Base-by-base conservation (phyloP, 1,139 yeast genomes). In the Cylindricascospora bacillispora region DNA sequence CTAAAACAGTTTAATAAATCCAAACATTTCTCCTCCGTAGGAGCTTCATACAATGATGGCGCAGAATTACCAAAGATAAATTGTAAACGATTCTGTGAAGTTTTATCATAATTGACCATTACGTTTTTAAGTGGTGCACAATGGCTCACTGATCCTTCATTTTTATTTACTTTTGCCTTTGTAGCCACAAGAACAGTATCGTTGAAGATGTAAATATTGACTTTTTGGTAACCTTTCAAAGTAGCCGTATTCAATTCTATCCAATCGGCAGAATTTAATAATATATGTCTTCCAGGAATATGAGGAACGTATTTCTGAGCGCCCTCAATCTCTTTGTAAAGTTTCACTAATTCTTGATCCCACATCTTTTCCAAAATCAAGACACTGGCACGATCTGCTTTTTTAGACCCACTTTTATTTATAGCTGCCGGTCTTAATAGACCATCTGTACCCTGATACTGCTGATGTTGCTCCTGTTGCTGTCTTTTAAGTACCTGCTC, bases 291-390 rank as follows among this genome's bases (percentile, higher is more conserved):
- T 2, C 92, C 93, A 0, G 92, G 82, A 5, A 70, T 56, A 1
- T 83, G 72, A 15, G 85, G 81, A 28, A 86, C 62, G 40, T 69
- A 73, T 48, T 81, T 82, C 39, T 83, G 86, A 1, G 94, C 86
- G 5, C 95, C 93, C 41, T 86, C 95, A 7, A 86, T 93, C 38
- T 79, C 82, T 43, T 75, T 73, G 54, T 78, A 85, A 27, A 86
- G 57, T 5, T 73, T 68, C 33, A 69, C 72, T 46, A 86, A 62
- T 45, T 82, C 86, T 30, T 63, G 67, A 16, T 76, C 80, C 95
- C 93, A 82, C 65, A 79, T 68, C 46, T 71, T 75, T 49, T 80
- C 92, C 37, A 82, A 61, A 30, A 81, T 72, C 35, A 78, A 46
- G 31, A 85, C 73, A 32, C 86, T 75, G 30, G 80, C 70, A 28